Percentiles rank a stretch among this genome's conserved stretches.
phyloP scores from a whole-genome alignment of 2,329 filamentous ascomycete species.

The Arthrobotrys musiformis region DNA sequence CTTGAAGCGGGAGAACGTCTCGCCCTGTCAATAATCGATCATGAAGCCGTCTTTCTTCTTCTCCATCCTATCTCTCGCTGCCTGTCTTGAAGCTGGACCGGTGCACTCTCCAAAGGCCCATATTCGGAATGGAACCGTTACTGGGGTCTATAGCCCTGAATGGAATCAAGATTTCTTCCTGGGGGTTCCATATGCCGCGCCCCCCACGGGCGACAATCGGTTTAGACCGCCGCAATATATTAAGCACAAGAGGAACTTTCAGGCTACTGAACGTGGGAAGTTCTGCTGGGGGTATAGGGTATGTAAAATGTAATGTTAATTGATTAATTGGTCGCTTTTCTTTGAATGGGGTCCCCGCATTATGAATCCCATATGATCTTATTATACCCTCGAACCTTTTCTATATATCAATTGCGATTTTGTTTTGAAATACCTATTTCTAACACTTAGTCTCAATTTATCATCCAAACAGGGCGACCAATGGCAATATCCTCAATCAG shows the following conservation, averaged over 20 bases:
- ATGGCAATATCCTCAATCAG: slow-evolving; percentile 45
- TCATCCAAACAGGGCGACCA: slow-evolving; percentile 30
- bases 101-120: slow-evolving; percentile 60
- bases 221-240: slow-evolving; percentile 62
- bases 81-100: neutral
- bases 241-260: slow-evolving; percentile 56
- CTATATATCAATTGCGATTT: too few relatives aligned
- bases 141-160: slow-evolving; percentile 62
- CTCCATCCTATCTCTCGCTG: neutral
- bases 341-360: too few relatives aligned
- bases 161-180: slow-evolving; percentile 68
- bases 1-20: neutral
- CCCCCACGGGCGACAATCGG: slow-evolving; percentile 68
- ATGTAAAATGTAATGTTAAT: too few relatives aligned
- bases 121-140: slow-evolving; percentile 66
- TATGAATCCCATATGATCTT: too few relatives aligned
- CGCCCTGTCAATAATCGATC: neutral
- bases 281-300: slow-evolving; percentile 60
- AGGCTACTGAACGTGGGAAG: slow-evolving; percentile 59
- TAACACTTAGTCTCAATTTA: too few relatives aligned
- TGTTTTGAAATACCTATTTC: too few relatives aligned
- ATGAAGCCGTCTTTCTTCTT: neutral
- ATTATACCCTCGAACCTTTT: too few relatives aligned
- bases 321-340: too few relatives aligned
- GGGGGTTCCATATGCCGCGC: slow-evolving; percentile 69